Percentiles rank a stretch among this genome's conserved stretches.
These are phyloP conservation scores for Barnettozyma hawaiiensis DNA, from an alignment of 1,139 yeast genomes.

Conservation along the genomic window DNA sequence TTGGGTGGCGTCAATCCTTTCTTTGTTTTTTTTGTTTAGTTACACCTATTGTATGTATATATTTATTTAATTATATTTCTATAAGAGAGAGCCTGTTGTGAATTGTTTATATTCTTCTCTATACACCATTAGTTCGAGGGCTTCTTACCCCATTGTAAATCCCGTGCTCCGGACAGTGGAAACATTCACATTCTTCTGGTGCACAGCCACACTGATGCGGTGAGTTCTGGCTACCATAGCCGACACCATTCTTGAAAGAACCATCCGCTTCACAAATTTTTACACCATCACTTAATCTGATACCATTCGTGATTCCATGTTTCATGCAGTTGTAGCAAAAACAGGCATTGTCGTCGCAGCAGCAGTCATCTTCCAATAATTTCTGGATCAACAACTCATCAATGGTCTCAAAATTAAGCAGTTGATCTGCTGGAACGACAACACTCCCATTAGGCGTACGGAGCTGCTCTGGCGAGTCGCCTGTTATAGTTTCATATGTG, in stretches of 20 bases:
- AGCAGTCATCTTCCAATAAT: constrained; percentile 20
- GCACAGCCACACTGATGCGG: constrained; percentile 20
- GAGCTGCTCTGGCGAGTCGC: background rate
- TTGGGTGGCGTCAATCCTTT: constrained; percentile 2
- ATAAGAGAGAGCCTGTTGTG: background rate
- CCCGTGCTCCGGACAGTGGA: constrained; percentile 19
- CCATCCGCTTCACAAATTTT: constrained; percentile 4
- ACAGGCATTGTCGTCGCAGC: constrained; percentile 20
- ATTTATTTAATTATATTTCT: background rate
- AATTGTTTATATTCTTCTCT: background rate
- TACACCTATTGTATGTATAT: too few species aligned
- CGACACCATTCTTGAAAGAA: background rate
- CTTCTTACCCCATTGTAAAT: constrained; percentile 16
- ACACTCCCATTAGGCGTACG: background rate
- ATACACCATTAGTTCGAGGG: background rate
- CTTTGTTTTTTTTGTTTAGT: too few species aligned
- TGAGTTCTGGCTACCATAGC: background rate
- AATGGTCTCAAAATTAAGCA: constrained; percentile 21
- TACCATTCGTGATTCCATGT: constrained; percentile 23
- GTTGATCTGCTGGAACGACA: constrained; percentile 1
- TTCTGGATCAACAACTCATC: constrained; percentile 19
- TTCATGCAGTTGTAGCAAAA: constrained; percentile 19
- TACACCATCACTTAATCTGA: constrained; percentile 18
- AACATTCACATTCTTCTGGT: constrained; percentile 20
- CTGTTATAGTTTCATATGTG: background rate